phyloP scores from a whole-genome alignment of 148 eudicot genomes.

The Rhododendron mucronatum region DNA sequence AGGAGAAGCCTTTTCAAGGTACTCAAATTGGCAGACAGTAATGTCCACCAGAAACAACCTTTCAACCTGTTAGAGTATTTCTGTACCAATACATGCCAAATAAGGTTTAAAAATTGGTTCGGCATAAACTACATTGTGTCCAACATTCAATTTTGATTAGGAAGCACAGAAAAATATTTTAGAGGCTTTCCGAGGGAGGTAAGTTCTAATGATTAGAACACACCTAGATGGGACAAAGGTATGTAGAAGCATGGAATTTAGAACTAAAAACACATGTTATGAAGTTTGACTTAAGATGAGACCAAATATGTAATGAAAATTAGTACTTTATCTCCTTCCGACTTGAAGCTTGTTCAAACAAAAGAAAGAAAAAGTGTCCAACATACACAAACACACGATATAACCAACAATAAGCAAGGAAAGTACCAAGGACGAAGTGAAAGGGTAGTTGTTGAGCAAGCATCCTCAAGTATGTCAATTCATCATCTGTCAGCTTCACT shows the following conservation, averaged over 20 bases:
- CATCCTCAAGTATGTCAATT: conserved; percentile 83
- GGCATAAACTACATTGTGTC: not conserved
- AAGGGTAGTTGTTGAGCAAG: conserved; percentile 78
- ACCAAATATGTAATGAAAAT: not conserved
- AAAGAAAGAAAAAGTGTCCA: not conserved
- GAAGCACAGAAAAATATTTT: not conserved
- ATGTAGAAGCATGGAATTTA: not conserved
- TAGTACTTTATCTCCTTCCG: not conserved
- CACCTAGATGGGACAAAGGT: not conserved
- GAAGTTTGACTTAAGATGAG: not conserved
- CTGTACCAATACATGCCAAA: not conserved
- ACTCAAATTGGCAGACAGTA: not conserved
- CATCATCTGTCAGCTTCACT: conserved; percentile 65
- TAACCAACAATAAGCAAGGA: not conserved
- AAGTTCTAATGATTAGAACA: not conserved
- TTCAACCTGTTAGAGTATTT: not conserved
- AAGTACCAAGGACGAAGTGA: conserved; percentile 95
- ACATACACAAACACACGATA: not conserved
- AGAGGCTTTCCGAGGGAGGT: not conserved
- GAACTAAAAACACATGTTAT: not conserved
- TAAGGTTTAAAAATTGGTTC: not conserved
- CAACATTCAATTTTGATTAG: not conserved
- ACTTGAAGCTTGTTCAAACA: not conserved
- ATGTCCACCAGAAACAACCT: not conserved
- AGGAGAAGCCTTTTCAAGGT: not conserved